A percentile compares a stretch with the other conserved stretches of the same genome.
phyloP scores from a whole-genome alignment of 2,329 filamentous ascomycete species.

The Exophiala phaeomuriformis region DNA sequence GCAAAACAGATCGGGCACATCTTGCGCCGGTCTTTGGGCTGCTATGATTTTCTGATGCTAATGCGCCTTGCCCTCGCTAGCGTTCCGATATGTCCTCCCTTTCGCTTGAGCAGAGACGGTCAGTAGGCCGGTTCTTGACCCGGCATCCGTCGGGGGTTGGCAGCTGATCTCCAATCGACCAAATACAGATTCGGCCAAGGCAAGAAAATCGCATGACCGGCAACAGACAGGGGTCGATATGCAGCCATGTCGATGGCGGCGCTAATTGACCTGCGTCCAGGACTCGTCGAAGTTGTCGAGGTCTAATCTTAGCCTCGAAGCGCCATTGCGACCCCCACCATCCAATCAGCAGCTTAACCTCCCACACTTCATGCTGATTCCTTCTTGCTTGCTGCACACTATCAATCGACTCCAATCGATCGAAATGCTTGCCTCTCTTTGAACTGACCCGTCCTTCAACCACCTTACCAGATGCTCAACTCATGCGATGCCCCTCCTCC shows the following conservation, averaged over 20 bases:
- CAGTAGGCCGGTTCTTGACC: background rate
- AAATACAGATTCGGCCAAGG: background rate
- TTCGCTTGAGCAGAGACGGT: background rate
- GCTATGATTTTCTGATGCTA: background rate
- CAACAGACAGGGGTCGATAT: slow-evolving; percentile 4
- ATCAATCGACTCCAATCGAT: slow-evolving; percentile 26
- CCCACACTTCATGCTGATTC: slow-evolving; percentile 40
- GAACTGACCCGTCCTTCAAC: slow-evolving; percentile 18
- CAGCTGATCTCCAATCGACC: slow-evolving; percentile 1
- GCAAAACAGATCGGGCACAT: background rate
- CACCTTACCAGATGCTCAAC: slow-evolving; percentile 16
- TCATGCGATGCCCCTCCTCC: slow-evolving; percentile 18
- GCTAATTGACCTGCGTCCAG: slow-evolving; percentile 16
- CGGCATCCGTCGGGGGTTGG: background rate
- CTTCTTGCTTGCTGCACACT: slow-evolving; percentile 49
- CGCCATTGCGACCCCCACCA: slow-evolving; percentile 12
- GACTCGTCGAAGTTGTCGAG: slow-evolving; percentile 16
- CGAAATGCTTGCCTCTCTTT: slow-evolving; percentile 11
- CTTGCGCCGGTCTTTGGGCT: background rate
- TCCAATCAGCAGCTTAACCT: slow-evolving; percentile 15
- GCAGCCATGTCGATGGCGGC: slow-evolving; percentile 13
- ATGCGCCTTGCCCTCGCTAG: background rate
- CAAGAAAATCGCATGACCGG: slow-evolving; percentile 1
- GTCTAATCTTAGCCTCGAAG: slow-evolving; percentile 23
- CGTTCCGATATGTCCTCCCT: background rate